These are phyloP conservation scores for Poronia punctata DNA, from an alignment of 495 filamentous ascomycete species.

Conservation along the genomic window DNA sequence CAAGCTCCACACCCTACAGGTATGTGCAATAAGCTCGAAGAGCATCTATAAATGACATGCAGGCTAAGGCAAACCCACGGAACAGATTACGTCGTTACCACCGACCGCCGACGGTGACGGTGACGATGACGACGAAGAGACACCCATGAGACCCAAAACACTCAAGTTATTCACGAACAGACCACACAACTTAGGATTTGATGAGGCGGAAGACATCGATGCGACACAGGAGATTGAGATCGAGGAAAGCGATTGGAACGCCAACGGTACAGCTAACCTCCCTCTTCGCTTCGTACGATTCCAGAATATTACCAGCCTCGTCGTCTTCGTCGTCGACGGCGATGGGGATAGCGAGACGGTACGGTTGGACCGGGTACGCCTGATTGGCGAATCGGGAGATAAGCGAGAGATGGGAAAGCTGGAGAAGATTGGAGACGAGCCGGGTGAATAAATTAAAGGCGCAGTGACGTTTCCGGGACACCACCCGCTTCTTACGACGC, in stretches of 20 bases:
- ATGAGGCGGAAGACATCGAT: slow-evolving; percentile 81
- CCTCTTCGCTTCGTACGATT: slow-evolving; percentile 92
- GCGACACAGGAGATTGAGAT: slow-evolving; percentile 73
- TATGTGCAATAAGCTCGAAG: slow-evolving; percentile 15
- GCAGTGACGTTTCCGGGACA: slow-evolving; percentile 1
- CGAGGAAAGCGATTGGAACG: slow-evolving; percentile 75
- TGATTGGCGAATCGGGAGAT: slow-evolving; percentile 90
- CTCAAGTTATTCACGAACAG: slow-evolving; percentile 81
- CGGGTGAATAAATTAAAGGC: slow-evolving; percentile 44
- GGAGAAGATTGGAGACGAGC: slow-evolving; percentile 86
- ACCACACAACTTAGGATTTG: slow-evolving; percentile 83
- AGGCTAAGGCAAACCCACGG: slow-evolving; percentile 9
- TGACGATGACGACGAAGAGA: slow-evolving; percentile 63
- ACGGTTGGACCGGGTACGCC: slow-evolving; percentile 72
- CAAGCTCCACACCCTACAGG: slow-evolving; percentile 80
- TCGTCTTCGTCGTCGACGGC: slow-evolving; percentile 83
- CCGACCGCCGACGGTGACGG: slow-evolving; percentile 55
- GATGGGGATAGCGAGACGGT: slow-evolving; percentile 82
- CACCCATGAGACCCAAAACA: slow-evolving; percentile 77
- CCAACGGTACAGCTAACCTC: slow-evolving; percentile 78
- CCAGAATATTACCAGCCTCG: slow-evolving; percentile 80
- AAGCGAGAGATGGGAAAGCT: slow-evolving; percentile 89
- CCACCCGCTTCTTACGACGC: slow-evolving; percentile 12
- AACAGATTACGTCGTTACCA: slow-evolving; percentile 75
- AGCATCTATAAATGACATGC: slow-evolving; percentile 6